Evolutionary conservation across 192 early-diverging fungal genomes (phyloP).

Genomic region (Funneliformis geosporum): DNA sequence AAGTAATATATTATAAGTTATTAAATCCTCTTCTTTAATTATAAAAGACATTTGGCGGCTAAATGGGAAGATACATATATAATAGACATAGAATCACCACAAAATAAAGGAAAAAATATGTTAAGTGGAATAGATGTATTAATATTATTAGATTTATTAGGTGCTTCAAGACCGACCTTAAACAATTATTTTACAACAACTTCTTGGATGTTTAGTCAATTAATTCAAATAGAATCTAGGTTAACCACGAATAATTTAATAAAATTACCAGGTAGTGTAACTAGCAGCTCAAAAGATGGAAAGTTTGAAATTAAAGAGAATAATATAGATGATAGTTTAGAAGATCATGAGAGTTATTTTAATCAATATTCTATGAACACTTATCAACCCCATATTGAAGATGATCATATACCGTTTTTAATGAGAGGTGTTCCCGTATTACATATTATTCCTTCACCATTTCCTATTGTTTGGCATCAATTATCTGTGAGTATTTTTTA

Average conservation of each 20-base stretch:
- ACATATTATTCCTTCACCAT: slow-evolving; percentile 84
- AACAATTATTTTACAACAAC: slow-evolving; percentile 68
- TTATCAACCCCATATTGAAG: slow-evolving; percentile 57
- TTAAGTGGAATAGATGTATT: slow-evolving; percentile 82
- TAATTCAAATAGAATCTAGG: slow-evolving; percentile 67
- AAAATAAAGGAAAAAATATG: slow-evolving; percentile 35
- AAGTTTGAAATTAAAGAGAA: not conserved
- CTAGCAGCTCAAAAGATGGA: not conserved
- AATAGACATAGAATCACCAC: not conserved
- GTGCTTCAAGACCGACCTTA: slow-evolving; percentile 55
- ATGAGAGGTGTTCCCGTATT: slow-evolving; percentile 77
- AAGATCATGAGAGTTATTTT: slow-evolving; percentile 31
- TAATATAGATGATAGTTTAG: not conserved
- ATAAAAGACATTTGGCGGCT: slow-evolving; percentile 71
- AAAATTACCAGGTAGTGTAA: not conserved
- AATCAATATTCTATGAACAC: slow-evolving; percentile 32
- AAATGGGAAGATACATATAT: slow-evolving; percentile 67
- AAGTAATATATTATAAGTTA: not conserved
- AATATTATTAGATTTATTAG: slow-evolving; percentile 88
- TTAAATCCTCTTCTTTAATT: not conserved
- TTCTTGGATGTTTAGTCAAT: slow-evolving; percentile 62
- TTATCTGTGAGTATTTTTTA: slow-evolving; percentile 38
- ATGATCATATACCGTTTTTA: slow-evolving; percentile 92
- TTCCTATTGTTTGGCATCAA: slow-evolving; percentile 92
- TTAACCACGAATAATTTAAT: slow-evolving; percentile 44